Evolutionary conservation across 2,329 filamentous ascomycete species (phyloP).

Genomic region (Venturia effusa): DNA sequence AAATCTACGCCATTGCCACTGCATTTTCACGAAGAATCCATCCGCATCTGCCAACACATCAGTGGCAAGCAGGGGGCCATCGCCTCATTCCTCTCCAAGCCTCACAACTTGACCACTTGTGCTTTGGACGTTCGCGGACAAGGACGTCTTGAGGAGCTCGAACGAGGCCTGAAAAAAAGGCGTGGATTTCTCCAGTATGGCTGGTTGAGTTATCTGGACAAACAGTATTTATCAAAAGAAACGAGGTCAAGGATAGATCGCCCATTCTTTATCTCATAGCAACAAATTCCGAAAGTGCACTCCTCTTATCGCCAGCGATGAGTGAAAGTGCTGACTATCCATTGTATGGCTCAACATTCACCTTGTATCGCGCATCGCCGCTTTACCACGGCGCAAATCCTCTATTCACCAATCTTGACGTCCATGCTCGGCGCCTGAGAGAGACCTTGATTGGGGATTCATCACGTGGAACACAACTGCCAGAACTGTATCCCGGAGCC

Average conservation of each 20-base stretch:
- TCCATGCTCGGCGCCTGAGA: constrained; percentile 32
- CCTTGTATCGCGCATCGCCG: constrained; percentile 42
- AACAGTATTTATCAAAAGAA: neutral
- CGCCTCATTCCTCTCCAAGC: neutral
- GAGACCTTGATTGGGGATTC: constrained; percentile 26
- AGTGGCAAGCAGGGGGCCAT: neutral
- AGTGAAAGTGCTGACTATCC: constrained; percentile 22
- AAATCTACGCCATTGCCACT: no score
- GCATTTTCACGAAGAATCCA: no score
- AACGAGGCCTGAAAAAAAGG: neutral
- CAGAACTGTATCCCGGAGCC: constrained; percentile 20
- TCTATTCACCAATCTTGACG: constrained; percentile 28
- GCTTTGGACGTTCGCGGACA: no score
- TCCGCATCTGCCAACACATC: neutral
- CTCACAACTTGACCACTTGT: neutral
- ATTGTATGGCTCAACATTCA: constrained; percentile 43
- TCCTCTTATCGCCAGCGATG: neutral
- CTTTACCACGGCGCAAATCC: constrained; percentile 34
- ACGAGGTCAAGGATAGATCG: neutral
- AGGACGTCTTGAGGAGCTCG: no score
- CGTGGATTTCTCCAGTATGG: neutral
- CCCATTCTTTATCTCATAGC: neutral
- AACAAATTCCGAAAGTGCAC: neutral
- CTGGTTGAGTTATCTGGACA: no score
- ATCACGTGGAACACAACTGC: constrained; percentile 32